phyloP scores from a whole-genome alignment of 1,284 basidiomycete genomes.

The Boletus calvinii region DNA sequence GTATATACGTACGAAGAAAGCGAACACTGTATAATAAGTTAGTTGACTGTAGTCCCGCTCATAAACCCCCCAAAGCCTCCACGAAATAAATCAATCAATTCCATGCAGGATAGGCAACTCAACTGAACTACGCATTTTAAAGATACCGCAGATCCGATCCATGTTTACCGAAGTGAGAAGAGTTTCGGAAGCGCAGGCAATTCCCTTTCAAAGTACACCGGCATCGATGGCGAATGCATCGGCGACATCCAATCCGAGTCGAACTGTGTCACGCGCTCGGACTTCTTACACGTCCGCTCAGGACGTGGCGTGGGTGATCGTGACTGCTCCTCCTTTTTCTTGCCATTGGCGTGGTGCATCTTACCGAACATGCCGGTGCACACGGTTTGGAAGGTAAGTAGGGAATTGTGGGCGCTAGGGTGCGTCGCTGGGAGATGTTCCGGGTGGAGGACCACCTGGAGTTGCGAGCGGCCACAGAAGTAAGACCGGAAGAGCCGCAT shows the following conservation, averaged over 20 bases:
- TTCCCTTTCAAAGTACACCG: background rate
- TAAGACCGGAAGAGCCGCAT: constrained; percentile 28
- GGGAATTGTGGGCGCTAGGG: constrained; percentile 39
- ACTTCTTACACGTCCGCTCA: background rate
- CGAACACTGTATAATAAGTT: background rate
- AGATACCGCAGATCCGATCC: background rate
- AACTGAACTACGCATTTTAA: background rate
- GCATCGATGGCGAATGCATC: background rate
- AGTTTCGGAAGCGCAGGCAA: background rate
- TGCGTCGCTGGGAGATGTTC: constrained; percentile 39
- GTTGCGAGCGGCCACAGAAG: constrained; percentile 15
- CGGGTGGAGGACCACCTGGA: constrained; percentile 27
- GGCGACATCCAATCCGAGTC: background rate
- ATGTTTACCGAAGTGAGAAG: background rate
- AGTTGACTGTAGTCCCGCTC: background rate
- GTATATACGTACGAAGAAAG: background rate
- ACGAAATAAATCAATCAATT: background rate
- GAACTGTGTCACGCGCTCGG: background rate
- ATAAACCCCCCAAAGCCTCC: too few relatives aligned
- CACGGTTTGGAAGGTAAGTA: constrained; percentile 23
- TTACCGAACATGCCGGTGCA: constrained; percentile 17
- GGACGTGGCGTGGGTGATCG: background rate
- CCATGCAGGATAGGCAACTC: background rate
- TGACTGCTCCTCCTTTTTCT: background rate
- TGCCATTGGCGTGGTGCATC: constrained; percentile 4